A percentile compares a stretch with the other conserved stretches of the same genome.
phyloP scores from a whole-genome alignment of 2,329 filamentous ascomycete species.

The Acephala macrosclerotiorum region DNA sequence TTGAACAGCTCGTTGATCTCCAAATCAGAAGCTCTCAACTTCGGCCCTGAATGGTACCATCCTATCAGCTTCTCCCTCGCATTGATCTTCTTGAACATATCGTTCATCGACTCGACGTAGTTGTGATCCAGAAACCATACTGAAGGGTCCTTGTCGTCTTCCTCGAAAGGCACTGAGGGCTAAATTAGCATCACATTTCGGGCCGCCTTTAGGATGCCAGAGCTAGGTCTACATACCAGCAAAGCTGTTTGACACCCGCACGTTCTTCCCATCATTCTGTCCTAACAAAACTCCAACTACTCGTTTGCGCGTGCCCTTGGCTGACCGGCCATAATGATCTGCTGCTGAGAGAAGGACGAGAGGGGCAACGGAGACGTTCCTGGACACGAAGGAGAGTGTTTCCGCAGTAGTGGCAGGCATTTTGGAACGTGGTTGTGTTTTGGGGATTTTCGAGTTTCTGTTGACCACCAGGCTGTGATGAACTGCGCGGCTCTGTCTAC shows the following conservation, averaged over 20 bases:
- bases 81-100: constrained; percentile 99
- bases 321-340: constrained; percentile 96
- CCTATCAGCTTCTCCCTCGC: constrained; percentile 98
- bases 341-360: constrained; percentile 97
- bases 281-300: constrained; percentile 95
- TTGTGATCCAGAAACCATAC: constrained; percentile 99
- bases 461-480: constrained; percentile 32
- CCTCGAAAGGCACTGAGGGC: constrained; percentile 88
- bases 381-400: constrained; percentile 91
- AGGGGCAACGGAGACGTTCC: constrained; percentile 95
- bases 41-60: constrained; percentile 99
- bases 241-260: constrained; percentile 98
- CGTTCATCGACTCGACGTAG: constrained; percentile 99
- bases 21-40: constrained; percentile 93
- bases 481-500: constrained; percentile 33
- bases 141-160: constrained; percentile 97
- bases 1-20: constrained; percentile 99
- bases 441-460: constrained; percentile 28
- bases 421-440: constrained; percentile 45
- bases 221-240: constrained; percentile 68
- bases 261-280: constrained; percentile 95
- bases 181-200: constrained; percentile 27
- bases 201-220: neutral
- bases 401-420: constrained; percentile 98
- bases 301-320: constrained; percentile 84